Evolutionary conservation across 306 rosid genomes (phyloP), one percentile per base, ranked within the genome.

Genomic region (Ormosia emarginata): DNA sequence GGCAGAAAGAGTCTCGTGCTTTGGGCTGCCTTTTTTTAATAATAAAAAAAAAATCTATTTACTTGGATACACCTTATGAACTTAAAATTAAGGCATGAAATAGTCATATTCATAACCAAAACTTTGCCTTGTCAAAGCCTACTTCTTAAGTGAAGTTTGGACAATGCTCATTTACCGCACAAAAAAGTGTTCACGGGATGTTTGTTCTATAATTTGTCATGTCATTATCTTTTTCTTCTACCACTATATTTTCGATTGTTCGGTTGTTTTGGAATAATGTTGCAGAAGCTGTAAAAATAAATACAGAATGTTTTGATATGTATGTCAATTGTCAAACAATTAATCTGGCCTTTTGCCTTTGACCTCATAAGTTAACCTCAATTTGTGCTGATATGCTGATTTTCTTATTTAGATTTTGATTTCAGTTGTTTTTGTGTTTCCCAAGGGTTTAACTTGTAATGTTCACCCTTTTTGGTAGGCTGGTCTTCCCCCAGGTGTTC

Each of bases 401-500:
- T 53, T 30, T 46, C 29, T 40, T 37, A 5, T 13, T 47, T 18
- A 40, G 50, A 71, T 81, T 46, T 24, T 58, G 40, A 68, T 34
- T 17, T 64, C 32, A 33, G 2, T 67, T 43, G 7, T 6, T 30
- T 47, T 46, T 61, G 47, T 6, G 55, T 24, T 88, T 70, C 24
- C 36, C 18, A 8, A 5, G 34, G 10, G 10, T 39, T 82, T 59
- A 50, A 59, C 64, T 46, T 78, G 32, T 57, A 82, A 64, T 49
- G 15, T 43, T 59, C 18, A 7, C 75, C 32, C 15, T 18, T 73
- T 85, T 68, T 68, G 71, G 73, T 83, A 95, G 98, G 98, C 98
- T 39, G 98, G 98, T 78, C 97, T 95, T 87, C 98, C 97, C 53
- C 94, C 97, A 2, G 98, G 98, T 75, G 98, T 95, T 74, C 46